Conservation (phyloP, 1,284 basidiomycete genomes). For the Moesziomyces aphidis region DNA sequence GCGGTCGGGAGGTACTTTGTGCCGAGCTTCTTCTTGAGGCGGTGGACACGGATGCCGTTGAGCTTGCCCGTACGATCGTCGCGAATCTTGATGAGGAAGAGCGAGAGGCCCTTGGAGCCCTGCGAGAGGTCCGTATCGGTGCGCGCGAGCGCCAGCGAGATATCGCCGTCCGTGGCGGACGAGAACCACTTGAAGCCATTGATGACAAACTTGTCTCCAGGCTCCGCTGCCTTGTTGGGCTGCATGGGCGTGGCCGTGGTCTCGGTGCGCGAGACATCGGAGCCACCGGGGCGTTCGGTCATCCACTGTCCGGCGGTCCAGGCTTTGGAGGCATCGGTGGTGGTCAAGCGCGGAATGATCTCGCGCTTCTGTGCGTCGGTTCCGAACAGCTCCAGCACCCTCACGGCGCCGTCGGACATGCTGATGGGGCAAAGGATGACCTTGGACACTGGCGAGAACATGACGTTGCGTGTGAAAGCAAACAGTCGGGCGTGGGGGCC, state of each 20-base stretch:
- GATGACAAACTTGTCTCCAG: constrained; percentile 37
- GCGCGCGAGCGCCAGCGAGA: constrained; percentile 79
- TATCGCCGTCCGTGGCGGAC: constrained; percentile 80
- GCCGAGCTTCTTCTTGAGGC: constrained; percentile 81
- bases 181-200: constrained; percentile 75
- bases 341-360: constrained; percentile 72
- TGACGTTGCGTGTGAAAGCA: constrained; percentile 29
- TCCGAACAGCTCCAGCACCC: constrained; percentile 78
- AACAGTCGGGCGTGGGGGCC: constrained; percentile 38
- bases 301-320: constrained; percentile 81
- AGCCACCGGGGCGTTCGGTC: constrained; percentile 77
- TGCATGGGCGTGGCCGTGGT: constrained; percentile 72
- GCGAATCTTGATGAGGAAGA: constrained; percentile 69
- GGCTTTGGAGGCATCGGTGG: constrained; percentile 75
- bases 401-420: constrained; percentile 81
- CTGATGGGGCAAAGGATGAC: constrained; percentile 70
- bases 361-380: constrained; percentile 74
- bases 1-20: constrained; percentile 82
- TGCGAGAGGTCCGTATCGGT: constrained; percentile 68
- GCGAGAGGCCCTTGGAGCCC: constrained; percentile 73
- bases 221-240: constrained; percentile 68
- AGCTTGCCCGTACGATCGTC: constrained; percentile 65
- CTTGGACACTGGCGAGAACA: constrained; percentile 46
- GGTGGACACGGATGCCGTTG: constrained; percentile 79
- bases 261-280: constrained; percentile 81